These are phyloP conservation scores for Camillea tinctor DNA, from an alignment of 2,329 filamentous ascomycete species.

Conservation along the genomic window DNA sequence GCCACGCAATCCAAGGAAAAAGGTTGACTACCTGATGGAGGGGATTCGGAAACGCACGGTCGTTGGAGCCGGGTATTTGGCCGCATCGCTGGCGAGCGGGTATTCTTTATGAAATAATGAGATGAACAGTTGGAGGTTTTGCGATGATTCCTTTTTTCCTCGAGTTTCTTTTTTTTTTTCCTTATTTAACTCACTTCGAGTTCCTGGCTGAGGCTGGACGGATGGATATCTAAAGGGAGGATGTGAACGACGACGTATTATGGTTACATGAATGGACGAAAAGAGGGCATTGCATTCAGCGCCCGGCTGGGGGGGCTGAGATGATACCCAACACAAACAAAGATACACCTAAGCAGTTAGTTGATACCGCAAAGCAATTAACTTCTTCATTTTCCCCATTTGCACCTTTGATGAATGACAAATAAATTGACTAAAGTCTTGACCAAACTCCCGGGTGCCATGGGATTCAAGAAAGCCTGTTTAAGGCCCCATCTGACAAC, in stretches of 20 bases:
- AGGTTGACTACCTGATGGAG: neutral
- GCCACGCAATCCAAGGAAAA: neutral
- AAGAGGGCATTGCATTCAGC: neutral
- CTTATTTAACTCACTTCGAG: neutral
- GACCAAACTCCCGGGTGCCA: neutral
- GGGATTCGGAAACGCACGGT: slow-evolving; percentile 6
- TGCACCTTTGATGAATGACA: neutral
- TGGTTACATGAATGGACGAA: neutral
- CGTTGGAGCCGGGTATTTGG: neutral
- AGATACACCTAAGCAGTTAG: neutral
- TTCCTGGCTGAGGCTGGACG: neutral
- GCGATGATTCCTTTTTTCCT: no score
- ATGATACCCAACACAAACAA: neutral
- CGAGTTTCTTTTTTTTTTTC: no score
- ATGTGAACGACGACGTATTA: neutral
- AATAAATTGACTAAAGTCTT: no score
- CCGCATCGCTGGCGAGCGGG: slow-evolving; percentile 10
- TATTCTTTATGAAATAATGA: slow-evolving; percentile 6
- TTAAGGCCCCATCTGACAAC: neutral
- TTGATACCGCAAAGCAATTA: neutral
- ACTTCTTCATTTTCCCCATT: neutral
- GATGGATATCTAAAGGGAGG: neutral
- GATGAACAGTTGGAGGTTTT: neutral
- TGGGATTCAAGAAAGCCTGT: neutral
- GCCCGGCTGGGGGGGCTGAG: neutral